phyloP scores from a whole-genome alignment of 1,284 basidiomycete species.

The Puccinia sorghi region DNA sequence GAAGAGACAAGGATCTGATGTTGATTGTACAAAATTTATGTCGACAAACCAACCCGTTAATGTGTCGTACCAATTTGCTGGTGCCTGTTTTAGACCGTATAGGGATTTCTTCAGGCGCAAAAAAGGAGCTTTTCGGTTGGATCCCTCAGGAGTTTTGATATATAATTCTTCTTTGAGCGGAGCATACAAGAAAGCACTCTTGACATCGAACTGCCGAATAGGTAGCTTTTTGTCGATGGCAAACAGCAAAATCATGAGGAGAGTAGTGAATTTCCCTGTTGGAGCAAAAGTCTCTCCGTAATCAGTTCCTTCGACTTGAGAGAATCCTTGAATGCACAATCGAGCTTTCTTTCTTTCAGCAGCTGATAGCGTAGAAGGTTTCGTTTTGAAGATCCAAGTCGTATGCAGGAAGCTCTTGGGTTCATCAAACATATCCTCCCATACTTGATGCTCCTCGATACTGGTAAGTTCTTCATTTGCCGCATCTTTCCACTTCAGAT shows the following conservation, averaged over 20 bases:
- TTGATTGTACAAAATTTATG: neutral
- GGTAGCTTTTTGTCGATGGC: neutral
- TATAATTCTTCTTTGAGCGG: neutral
- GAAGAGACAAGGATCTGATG: neutral
- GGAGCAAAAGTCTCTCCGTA: neutral
- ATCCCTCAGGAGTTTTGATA: constrained; percentile 8
- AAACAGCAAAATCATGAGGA: neutral
- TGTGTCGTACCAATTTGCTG: constrained; percentile 1
- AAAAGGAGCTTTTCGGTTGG: neutral
- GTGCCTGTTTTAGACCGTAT: neutral
- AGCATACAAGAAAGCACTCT: constrained; percentile 7
- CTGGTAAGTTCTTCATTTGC: neutral
- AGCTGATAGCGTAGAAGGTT: neutral
- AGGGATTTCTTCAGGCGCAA: too few relatives aligned
- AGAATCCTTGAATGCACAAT: constrained; percentile 3
- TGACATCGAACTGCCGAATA: neutral
- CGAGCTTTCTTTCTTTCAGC: neutral
- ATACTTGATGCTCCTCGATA: neutral
- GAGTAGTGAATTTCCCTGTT: neutral
- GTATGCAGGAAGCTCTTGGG: neutral
- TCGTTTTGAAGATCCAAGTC: constrained; percentile 7
- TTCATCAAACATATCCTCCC: neutral
- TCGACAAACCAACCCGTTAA: neutral
- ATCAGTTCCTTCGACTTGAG: neutral
- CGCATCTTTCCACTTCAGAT: neutral